Conservation (phyloP, 306 rosid species). For the Medicago lupulina region DNA sequence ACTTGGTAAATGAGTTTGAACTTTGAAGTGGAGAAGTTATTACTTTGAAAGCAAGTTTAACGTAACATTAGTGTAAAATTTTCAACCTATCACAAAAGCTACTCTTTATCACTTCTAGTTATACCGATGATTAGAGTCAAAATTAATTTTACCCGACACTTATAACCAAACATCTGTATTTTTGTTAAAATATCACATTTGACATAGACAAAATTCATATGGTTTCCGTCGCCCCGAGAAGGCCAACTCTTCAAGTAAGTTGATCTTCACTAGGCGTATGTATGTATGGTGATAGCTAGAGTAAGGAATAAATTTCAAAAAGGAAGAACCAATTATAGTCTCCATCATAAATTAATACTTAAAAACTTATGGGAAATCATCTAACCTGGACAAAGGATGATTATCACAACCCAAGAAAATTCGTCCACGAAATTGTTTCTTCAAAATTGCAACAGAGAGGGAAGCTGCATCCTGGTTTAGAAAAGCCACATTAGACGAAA, state of each 20-base stretch:
- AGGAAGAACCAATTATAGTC: too few species aligned
- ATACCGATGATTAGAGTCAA: not conserved
- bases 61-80: not conserved
- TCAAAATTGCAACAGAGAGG: conserved; percentile 75
- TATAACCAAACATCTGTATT: not conserved
- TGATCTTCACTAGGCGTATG: not conserved
- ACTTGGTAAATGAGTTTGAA: not conserved
- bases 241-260: not conserved
- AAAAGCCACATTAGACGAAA: conserved; percentile 2
- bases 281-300: not conserved
- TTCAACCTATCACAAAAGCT: not conserved
- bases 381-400: conserved; percentile 93
- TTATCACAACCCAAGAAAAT: conserved; percentile 92
- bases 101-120: not conserved
- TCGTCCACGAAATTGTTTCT: conserved; percentile 63
- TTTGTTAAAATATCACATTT: not conserved
- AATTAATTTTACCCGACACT: not conserved
- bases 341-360: too few species aligned
- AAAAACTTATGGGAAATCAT: not conserved
- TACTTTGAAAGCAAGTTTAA: not conserved
- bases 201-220: not conserved
- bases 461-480: conserved; percentile 88
- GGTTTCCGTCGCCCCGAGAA: not conserved
- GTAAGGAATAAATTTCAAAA: too few species aligned
- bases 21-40: not conserved